Base-by-base conservation (phyloP, 768 basidiomycete species). In the Chlorophyllum brunneum region DNA sequence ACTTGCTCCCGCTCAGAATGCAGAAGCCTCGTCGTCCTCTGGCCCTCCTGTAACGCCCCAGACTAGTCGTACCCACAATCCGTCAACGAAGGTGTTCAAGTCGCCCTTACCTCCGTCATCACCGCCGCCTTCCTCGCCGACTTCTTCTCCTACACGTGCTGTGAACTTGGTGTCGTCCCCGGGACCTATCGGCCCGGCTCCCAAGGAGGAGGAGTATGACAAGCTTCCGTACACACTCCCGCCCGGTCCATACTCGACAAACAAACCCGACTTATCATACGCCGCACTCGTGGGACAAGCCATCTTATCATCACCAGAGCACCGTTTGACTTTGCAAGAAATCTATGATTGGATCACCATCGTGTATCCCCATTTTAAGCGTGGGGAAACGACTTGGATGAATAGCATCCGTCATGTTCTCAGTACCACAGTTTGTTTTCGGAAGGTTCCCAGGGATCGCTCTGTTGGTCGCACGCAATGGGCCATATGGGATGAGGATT, bases 351-450 rank as follows among this genome's bases (percentile, higher is more conserved):
- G 83, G 80, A 95, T 99, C 61, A 92, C 91, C 40, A 89, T 88
- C 36, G 90, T 91, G 7, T 95, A 93, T 68, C 95, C 97, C 5
- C 85, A 86, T 64, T 99, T 92, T 72, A 92, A 92, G 68, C 86
- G 89, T 53, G 87, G 88, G 18, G 94, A 98, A 61, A 81, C 87
- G 3, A 95, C 93, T 5, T 98, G 95, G 95, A 94, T 95, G 83
- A 97, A 97, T 68, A 95, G 92, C 50, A 92, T 98, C 54, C 82
- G 95, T n/a, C 95, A 98, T 68, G 94, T 95, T 42, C 78, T 98
- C 22, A 93, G 90, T 57, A 92, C 94, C 2, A 95, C 95, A 38
- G 82, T 87, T 31, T 88, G 87, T 60, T 98, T 97, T 67, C 82
- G 92, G 56, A 97, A 95, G 60, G 82, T 87, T 0, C 80, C 83